phyloP scores from a whole-genome alignment of 2,329 filamentous ascomycete genomes.

The Cladophialophora immunda region DNA sequence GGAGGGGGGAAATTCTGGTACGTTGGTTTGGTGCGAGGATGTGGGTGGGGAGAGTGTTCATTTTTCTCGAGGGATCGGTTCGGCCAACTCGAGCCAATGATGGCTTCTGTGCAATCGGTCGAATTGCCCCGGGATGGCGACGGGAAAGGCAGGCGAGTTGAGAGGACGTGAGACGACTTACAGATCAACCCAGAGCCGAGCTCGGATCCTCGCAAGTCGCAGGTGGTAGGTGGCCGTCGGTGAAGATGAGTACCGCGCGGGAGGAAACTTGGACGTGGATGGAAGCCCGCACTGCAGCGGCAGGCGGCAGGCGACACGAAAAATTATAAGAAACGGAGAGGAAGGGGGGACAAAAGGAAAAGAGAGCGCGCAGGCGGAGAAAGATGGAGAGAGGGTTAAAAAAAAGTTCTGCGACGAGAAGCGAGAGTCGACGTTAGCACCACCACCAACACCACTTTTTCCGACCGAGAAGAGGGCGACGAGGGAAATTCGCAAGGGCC shows the following conservation, averaged over 20 bases:
- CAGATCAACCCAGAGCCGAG: slow-evolving; percentile 6
- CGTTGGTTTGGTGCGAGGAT: slow-evolving; percentile 26
- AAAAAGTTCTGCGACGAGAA: slow-evolving; percentile 27
- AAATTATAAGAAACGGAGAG: slow-evolving; percentile 36
- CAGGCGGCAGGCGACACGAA: slow-evolving; percentile 35
- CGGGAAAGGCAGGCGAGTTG: slow-evolving; percentile 29
- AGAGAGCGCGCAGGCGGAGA: slow-evolving; percentile 22
- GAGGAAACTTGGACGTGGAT: slow-evolving; percentile 4
- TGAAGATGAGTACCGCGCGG: slow-evolving; percentile 23
- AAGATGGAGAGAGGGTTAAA: slow-evolving; percentile 23
- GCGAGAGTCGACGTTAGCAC: slow-evolving; percentile 30
- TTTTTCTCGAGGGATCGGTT: slow-evolving; percentile 36
- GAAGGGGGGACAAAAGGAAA: slow-evolving; percentile 34
- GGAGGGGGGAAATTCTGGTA: slow-evolving; percentile 21
- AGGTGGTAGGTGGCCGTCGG: slow-evolving; percentile 10
- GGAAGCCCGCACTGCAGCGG: slow-evolving; percentile 22
- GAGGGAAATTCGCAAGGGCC: slow-evolving; percentile 4
- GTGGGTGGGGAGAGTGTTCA: slow-evolving; percentile 36
- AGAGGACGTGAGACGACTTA: slow-evolving; percentile 35
- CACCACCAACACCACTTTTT: slow-evolving; percentile 30
- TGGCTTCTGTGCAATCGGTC: slow-evolving; percentile 29
- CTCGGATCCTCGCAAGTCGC: slow-evolving; percentile 1
- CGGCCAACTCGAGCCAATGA: slow-evolving; percentile 36
- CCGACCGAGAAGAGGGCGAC: not conserved
- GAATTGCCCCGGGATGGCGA: slow-evolving; percentile 32